Evolutionary conservation across 139 green algal genomes (phyloP).

Genomic region (Trebouxia sp.): DNA sequence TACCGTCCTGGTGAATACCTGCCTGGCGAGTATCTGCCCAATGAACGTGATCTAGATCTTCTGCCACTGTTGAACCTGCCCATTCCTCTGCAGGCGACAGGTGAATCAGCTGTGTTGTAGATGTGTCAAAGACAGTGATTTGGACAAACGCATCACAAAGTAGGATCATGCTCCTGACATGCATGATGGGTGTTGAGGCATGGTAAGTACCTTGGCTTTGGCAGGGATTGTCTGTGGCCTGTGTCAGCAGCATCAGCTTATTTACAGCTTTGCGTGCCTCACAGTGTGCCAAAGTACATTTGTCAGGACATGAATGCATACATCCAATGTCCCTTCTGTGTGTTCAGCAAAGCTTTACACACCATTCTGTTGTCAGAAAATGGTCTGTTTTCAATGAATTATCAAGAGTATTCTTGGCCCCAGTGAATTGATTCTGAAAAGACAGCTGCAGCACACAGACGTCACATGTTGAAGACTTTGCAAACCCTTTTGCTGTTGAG

Average conservation of each 20-base stretch:
- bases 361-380: neutral
- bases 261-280: neutral
- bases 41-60: neutral
- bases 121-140: no score
- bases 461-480: neutral
- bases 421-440: conserved; percentile 1
- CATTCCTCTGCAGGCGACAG: neutral
- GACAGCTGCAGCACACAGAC: conserved; percentile 13
- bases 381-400: neutral
- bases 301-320: neutral
- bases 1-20: conserved; percentile 34
- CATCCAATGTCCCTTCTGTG: no score
- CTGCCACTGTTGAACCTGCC: conserved; percentile 5
- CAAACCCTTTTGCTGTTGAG: no score
- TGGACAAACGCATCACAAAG: neutral
- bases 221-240: neutral
- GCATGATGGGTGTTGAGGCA: neutral
- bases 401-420: neutral
- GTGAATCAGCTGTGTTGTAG: no score
- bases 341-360: no score
- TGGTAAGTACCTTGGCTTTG: neutral
- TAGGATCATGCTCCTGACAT: no score
- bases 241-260: neutral
- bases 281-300: neutral
- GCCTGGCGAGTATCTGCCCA: conserved; percentile 29